Base-by-base conservation (phyloP, 371 early-diverging fungal genomes). In the Dipsacomyces acuminosporus region DNA sequence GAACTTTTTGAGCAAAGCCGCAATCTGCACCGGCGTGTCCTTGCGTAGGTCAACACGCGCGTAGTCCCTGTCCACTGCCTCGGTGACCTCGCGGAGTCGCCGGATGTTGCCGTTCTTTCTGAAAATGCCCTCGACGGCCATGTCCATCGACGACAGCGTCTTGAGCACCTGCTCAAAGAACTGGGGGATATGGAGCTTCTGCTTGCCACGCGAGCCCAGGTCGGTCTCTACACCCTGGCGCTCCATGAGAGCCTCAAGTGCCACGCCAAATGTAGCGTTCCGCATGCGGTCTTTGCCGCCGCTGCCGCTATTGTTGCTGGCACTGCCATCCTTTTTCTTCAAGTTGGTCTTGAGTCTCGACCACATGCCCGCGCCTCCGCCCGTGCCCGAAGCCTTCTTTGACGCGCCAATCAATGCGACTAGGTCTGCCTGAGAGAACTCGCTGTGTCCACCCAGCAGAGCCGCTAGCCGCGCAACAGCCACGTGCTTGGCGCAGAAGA, bases 31-130 rank as follows among this genome's bases (percentile, higher is more conserved):
- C 2, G 90, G 78, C 47, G 87, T 84, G 35, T 92, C 88, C 23
- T 84, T 81, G 3, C 74, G 65, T 34, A 93, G 53, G 45, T 87
- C 81, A 1, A 90, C 85, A 0, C 79, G 59, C 5, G 73, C 56
- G 3, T 86, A 82, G 49, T 87, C 84, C 52, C 78, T 81, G 60
- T 94, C 91, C 11, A 83, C 70, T 0, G 80, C 62, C 20, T 92
- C 91, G 8, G 82, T 76, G 24, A 92, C 59, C 24, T 84, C 82
- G 38, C 88, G 89, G 21, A 96, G 77, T 35, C 89, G 75, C 42
- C 90, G 77, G 59, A 97, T 93, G 64, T 97, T 96, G 11, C 98
- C 98, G 72, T 94, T 97, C 72, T 94, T 96, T 52, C 98, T 85
- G 78, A 97, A 97, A 3, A 96, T 86, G 1, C 98, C 98, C 71